Evolutionary conservation across 768 basidiomycete species (phyloP).

Genomic region (Kwoniella europaea): DNA sequence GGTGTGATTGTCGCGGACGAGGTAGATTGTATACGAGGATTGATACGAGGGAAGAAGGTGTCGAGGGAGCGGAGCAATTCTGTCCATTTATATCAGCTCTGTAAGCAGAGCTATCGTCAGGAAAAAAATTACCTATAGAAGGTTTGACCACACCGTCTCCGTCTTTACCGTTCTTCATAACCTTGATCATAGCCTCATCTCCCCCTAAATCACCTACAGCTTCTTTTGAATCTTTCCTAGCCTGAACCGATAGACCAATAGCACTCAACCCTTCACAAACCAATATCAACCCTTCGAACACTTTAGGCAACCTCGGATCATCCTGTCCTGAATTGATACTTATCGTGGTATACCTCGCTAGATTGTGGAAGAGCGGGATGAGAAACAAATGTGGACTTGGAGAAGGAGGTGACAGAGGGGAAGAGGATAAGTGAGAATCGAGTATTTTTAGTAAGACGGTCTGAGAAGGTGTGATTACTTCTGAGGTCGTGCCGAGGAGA

Average conservation of each 20-base stretch:
- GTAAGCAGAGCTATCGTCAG: no score
- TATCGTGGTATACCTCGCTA: constrained; percentile 63
- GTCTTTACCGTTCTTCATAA: constrained; percentile 48
- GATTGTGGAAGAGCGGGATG: constrained; percentile 66
- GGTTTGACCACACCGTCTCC: constrained; percentile 63
- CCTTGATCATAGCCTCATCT: constrained; percentile 31
- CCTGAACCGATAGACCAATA: constrained; percentile 63
- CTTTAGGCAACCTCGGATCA: constrained; percentile 76
- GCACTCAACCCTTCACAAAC: constrained; percentile 76
- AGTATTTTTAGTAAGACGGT: constrained; percentile 84
- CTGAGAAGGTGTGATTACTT: constrained; percentile 81
- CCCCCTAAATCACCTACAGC: constrained; percentile 29
- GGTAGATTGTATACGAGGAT: constrained; percentile 61
- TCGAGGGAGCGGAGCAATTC: constrained; percentile 77
- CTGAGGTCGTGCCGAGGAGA: constrained; percentile 68
- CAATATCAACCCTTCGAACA: constrained; percentile 77
- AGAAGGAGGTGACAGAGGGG: not conserved
- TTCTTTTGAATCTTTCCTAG: constrained; percentile 58
- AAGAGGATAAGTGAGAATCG: constrained; percentile 72
- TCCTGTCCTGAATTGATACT: constrained; percentile 34
- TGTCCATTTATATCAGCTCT: no score
- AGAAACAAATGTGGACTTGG: constrained; percentile 62
- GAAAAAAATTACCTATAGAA: constrained; percentile 72
- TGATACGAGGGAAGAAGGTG: constrained; percentile 79
- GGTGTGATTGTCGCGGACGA: constrained; percentile 62